Percentiles rank a stretch among this genome's conserved stretches.
phyloP scores from a whole-genome alignment of 352 stramenopile genomes.

The Halophytophthora batemanensis region DNA sequence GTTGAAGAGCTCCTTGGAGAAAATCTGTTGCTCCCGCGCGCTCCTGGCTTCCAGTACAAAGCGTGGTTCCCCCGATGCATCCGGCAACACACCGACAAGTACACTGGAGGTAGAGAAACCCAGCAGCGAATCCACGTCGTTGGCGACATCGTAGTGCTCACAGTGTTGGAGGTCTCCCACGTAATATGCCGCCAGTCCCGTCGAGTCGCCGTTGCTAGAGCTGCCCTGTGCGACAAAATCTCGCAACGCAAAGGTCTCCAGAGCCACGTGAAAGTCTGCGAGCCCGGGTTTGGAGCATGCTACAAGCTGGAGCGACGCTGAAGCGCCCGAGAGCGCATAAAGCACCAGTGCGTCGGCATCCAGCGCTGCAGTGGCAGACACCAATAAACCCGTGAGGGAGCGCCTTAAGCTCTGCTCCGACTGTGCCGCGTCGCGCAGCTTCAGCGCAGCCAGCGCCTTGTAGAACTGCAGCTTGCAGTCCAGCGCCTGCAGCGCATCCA shows the following conservation, averaged over 20 bases:
- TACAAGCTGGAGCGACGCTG: slow-evolving; percentile 38
- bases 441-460: slow-evolving; percentile 44
- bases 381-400: slow-evolving; percentile 41
- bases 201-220: slow-evolving; percentile 3
- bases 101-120: slow-evolving; percentile 22
- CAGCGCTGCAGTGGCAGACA: slow-evolving; percentile 33
- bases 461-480: slow-evolving; percentile 62
- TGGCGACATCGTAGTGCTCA: slow-evolving; percentile 31
- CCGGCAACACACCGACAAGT: slow-evolving; percentile 34
- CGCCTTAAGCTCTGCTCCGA: slow-evolving; percentile 44
- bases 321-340: slow-evolving; percentile 45
- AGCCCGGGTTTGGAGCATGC: slow-evolving; percentile 43
- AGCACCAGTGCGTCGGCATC: slow-evolving; percentile 48
- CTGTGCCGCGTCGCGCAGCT: slow-evolving; percentile 38
- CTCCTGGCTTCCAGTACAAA: slow-evolving; percentile 64
- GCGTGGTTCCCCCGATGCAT: slow-evolving; percentile 44
- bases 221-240: slow-evolving; percentile 32
- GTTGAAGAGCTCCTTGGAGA: slow-evolving; percentile 57
- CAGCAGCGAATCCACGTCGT: slow-evolving; percentile 45
- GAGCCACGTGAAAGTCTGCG: slow-evolving; percentile 44
- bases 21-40: slow-evolving; percentile 28
- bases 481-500: slow-evolving; percentile 29
- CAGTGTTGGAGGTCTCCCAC: slow-evolving; percentile 42
- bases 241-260: slow-evolving; percentile 49
- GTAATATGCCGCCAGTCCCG: slow-evolving; percentile 27